Conservation (phyloP, 805 yeast species). For the Nakazawaea pomicola region DNA sequence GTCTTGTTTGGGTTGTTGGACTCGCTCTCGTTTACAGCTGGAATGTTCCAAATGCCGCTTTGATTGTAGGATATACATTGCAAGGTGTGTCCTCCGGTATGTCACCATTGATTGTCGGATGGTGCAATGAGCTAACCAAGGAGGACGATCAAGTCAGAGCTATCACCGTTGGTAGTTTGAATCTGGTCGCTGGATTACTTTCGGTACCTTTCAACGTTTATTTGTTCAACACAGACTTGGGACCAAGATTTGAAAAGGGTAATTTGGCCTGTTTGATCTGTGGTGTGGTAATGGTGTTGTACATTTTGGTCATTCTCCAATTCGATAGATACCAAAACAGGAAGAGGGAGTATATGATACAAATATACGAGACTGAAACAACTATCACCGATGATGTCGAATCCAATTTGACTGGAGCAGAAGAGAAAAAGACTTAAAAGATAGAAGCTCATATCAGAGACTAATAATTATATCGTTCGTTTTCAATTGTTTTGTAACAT, state of each 20-base stretch:
- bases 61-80: conserved; percentile 60
- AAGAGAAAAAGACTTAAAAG: too few relatives aligned
- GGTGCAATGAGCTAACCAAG: conserved; percentile 53
- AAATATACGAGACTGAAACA: neutral
- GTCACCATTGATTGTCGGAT: conserved; percentile 56
- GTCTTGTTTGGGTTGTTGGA: conserved; percentile 48
- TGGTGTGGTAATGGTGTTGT: conserved; percentile 4
- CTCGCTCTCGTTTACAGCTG: conserved; percentile 53
- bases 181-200: conserved; percentile 23
- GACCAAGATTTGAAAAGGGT: conserved; percentile 4
- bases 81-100: conserved; percentile 61
- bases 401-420: too few relatives aligned
- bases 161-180: conserved; percentile 51
- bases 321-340: conserved; percentile 10
- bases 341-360: conserved; percentile 6
- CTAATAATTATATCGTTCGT: too few relatives aligned
- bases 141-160: conserved; percentile 52
- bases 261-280: conserved; percentile 5
- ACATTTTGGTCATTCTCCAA: conserved; percentile 1
- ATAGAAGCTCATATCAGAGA: too few relatives aligned
- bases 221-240: conserved; percentile 6
- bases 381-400: neutral
- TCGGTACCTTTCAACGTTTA: conserved; percentile 3
- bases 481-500: too few relatives aligned
- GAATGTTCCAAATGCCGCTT: conserved; percentile 50